phyloP scores from a whole-genome alignment of 208 protist species.

The Wallacemonas sp. region DNA sequence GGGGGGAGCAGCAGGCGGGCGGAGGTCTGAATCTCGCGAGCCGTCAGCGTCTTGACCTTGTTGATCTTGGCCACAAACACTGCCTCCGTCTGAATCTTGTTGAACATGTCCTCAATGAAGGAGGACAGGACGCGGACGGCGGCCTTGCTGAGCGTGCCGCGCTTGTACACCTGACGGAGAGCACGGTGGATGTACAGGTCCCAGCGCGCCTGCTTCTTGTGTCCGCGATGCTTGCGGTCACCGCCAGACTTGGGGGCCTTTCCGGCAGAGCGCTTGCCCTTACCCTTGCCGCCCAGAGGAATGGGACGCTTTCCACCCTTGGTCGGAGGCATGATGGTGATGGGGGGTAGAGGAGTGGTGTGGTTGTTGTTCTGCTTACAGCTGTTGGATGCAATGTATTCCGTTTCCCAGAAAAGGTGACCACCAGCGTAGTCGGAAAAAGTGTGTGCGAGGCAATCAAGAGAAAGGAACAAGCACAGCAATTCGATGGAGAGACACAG shows the following conservation, averaged over 20 bases:
- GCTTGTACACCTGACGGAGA: conserved; percentile 97
- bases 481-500: too few relatives aligned
- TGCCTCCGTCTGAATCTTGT: conserved; percentile 97
- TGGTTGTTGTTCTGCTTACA: too few relatives aligned
- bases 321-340: conserved; percentile 73
- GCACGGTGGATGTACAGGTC: conserved; percentile 94
- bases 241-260: conserved; percentile 89
- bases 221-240: conserved; percentile 46
- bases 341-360: conserved; percentile 9
- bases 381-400: too few relatives aligned
- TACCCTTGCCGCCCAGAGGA: conserved; percentile 94
- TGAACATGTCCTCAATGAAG: conserved; percentile 99
- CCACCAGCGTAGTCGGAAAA: too few relatives aligned
- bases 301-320: conserved; percentile 88
- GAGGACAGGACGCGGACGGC: conserved; percentile 98
- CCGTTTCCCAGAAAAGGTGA: too few relatives aligned
- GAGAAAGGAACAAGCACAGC: too few relatives aligned
- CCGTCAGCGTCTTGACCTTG: conserved; percentile 96
- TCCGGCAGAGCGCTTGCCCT: conserved; percentile 97
- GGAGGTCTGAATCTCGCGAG: conserved; percentile 98
- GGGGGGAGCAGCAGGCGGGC: conserved; percentile 97
- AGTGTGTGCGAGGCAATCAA: too few relatives aligned
- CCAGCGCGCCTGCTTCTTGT: conserved; percentile 90
- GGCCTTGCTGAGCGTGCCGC: conserved; percentile 96
- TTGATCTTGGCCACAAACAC: conserved; percentile 96